These are phyloP conservation scores for Seiridium unicorne DNA, from an alignment of 2,329 filamentous ascomycete genomes.

Conservation along the genomic window DNA sequence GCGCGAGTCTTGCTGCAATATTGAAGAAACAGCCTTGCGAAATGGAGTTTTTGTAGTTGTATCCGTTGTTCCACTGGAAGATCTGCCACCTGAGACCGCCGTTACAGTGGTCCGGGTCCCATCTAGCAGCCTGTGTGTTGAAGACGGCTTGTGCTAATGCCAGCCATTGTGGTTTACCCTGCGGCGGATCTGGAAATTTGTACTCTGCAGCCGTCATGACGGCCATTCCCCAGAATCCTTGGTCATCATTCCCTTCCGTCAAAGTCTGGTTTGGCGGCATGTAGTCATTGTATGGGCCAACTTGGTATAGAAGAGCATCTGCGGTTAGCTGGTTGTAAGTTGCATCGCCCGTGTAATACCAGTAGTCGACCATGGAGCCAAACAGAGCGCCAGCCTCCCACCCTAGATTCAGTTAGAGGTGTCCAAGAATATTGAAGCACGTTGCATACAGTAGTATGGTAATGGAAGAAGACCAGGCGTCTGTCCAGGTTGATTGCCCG, in stretches of 20 bases:
- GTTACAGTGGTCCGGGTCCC: constrained; percentile 67
- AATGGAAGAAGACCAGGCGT: constrained; percentile 50
- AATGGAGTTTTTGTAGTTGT: constrained; percentile 71
- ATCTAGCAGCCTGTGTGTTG: constrained; percentile 72
- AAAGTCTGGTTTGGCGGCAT: constrained; percentile 73
- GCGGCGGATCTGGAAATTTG: constrained; percentile 60
- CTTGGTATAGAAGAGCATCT: constrained; percentile 71
- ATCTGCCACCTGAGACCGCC: constrained; percentile 86
- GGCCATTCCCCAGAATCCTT: constrained; percentile 72
- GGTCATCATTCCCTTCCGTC: constrained; percentile 72
- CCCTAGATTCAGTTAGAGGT: constrained; percentile 34
- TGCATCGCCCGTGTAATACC: constrained; percentile 75
- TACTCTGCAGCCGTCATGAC: constrained; percentile 70
- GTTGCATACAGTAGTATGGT: constrained; percentile 52
- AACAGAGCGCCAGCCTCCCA: constrained; percentile 76
- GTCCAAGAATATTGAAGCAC: not conserved
- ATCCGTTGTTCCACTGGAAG: constrained; percentile 78
- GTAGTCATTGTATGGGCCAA: constrained; percentile 70
- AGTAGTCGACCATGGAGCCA: constrained; percentile 75
- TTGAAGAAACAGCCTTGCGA: constrained; percentile 64
- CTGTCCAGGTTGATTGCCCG: constrained; percentile 47
- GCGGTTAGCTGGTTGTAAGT: constrained; percentile 68
- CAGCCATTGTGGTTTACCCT: constrained; percentile 62
- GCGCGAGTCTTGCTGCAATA: constrained; percentile 64
- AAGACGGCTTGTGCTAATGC: constrained; percentile 77